Conservation (phyloP, 306 rosid genomes). For the Cucurbita moschata region DNA sequence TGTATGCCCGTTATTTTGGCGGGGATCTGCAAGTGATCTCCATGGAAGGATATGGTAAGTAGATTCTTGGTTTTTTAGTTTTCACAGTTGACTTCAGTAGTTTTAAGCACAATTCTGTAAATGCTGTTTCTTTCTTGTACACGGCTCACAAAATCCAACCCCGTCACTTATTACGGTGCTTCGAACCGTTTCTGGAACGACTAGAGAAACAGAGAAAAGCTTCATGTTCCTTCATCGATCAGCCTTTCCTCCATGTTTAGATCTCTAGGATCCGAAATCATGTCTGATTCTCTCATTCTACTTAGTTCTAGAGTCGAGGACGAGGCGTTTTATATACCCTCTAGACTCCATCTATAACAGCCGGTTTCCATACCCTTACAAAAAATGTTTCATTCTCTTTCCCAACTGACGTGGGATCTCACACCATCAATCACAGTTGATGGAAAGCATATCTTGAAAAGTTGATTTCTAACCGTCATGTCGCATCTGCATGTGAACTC, state of each 20-base stretch:
- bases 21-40: constrained; percentile 88
- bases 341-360: too few species aligned
- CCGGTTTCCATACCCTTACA: too few species aligned
- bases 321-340: too few species aligned
- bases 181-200: not conserved
- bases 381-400: too few species aligned
- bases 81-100: not conserved
- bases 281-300: too few species aligned
- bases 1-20: constrained; percentile 79
- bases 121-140: not conserved
- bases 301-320: too few species aligned
- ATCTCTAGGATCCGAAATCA: too few species aligned
- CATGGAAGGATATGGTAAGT: constrained; percentile 91
- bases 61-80: not conserved
- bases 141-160: too few species aligned
- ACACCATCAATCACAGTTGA: too few species aligned
- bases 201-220: not conserved
- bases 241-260: too few species aligned
- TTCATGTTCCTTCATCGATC: not conserved
- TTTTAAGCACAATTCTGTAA: not conserved
- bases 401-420: too few species aligned
- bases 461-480: not conserved
- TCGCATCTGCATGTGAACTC: not conserved
- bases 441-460: not conserved
- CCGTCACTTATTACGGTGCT: not conserved